Evolutionary conservation across 2,329 filamentous ascomycete genomes (phyloP), one percentile per base, ranked within the genome.

Genomic region (Diaporthe sp.): DNA sequence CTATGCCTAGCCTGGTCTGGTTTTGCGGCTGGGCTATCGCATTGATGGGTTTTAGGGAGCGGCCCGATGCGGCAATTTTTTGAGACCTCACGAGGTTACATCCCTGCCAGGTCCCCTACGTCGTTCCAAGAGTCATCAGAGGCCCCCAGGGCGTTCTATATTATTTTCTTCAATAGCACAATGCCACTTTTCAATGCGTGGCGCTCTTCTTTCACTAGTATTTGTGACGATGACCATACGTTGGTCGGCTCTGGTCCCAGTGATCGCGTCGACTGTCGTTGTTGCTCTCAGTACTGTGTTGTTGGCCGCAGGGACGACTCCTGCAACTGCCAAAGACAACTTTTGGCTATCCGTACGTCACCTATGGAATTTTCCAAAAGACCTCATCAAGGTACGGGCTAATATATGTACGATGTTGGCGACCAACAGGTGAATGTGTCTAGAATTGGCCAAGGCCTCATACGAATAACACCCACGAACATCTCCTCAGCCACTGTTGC

Each of bases 11-110:
- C 12, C 58, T 17, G 22, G 22, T 42, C 12, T 61, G 37, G 58
- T 61, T 10, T 17, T 42, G 39, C n/a, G 15, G 39, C 13, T 25
- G n/a, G 39, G 37, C 60, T 62, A 62, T 10, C 15, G 60, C 37
- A n/a, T 62, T 62, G 60, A 62, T 39, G 37, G 12, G 58, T 62
- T 62, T 62, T 62, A 62, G 60, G 37, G n/a, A n/a, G 28, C 60
- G 3, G 60, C 60, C 25, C 7, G 2, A 62, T 62, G 15, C 10
- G 25, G 60, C 37, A 62, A 15, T 62, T 62, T 12, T 42, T 62
- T 62, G 60, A 62, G 60, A 62, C 60, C 28, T 62, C 60, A 44
- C 44, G 60, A 39, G 39, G 13, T 5, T 25, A 19, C 3, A 62
- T 62, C 60, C 60, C 60, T 62, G 60, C 28, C 39, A n/a, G 7